Conservation (phyloP, 805 yeast genomes). For the Hanseniaspora singularis region DNA sequence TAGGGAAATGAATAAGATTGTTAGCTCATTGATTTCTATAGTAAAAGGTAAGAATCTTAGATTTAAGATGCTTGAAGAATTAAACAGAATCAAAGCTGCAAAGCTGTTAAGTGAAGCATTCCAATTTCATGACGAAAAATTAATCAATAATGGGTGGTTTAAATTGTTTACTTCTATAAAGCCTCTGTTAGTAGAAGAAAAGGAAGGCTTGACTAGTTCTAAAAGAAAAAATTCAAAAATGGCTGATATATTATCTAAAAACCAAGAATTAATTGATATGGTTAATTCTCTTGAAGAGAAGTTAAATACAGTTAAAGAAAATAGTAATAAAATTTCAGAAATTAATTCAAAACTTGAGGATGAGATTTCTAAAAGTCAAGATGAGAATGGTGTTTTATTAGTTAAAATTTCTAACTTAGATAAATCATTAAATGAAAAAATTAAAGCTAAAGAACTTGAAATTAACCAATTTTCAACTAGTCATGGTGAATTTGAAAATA, state of each 20-base stretch:
- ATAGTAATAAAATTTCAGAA: slow-evolving; percentile 19
- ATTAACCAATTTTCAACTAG: slow-evolving; percentile 20
- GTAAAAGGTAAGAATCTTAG: slow-evolving; percentile 57
- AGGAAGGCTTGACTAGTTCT: background rate
- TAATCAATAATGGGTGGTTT: slow-evolving; percentile 65
- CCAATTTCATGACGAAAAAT: slow-evolving; percentile 33
- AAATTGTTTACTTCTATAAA: slow-evolving; percentile 54
- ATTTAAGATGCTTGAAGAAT: slow-evolving; percentile 32
- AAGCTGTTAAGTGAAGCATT: slow-evolving; percentile 55
- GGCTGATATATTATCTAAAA: slow-evolving; percentile 46
- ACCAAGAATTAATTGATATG: slow-evolving; percentile 46
- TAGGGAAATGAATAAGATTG: slow-evolving; percentile 40
- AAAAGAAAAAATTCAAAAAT: slow-evolving; percentile 19
- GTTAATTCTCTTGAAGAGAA: slow-evolving; percentile 40
- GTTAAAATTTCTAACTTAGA: slow-evolving; percentile 24
- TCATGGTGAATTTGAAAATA: slow-evolving; percentile 32
- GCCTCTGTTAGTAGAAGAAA: slow-evolving; percentile 46
- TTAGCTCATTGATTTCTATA: slow-evolving; percentile 51
- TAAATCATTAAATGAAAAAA: slow-evolving; percentile 22
- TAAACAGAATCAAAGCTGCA: slow-evolving; percentile 59
- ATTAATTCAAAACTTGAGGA: slow-evolving; percentile 18
- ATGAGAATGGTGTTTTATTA: slow-evolving; percentile 22
- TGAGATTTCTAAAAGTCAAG: slow-evolving; percentile 18
- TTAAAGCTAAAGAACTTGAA: slow-evolving; percentile 16
- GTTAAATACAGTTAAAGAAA: slow-evolving; percentile 26